These are phyloP conservation scores for Lactifluus pinguis DNA, from an alignment of 768 basidiomycete genomes.

Conservation along the genomic window DNA sequence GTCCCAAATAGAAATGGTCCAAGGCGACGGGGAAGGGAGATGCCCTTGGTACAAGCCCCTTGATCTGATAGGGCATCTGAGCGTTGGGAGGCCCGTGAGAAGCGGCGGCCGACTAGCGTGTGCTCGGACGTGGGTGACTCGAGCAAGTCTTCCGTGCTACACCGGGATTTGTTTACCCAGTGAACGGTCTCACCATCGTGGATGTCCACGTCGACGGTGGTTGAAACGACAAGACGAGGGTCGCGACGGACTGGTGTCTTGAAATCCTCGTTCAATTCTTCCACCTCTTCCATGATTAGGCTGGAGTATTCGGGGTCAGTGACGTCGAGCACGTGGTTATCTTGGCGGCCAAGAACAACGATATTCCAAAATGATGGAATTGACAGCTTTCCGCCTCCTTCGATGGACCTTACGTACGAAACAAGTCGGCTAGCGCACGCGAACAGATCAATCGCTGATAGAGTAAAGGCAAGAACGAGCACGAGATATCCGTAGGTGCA, in stretches of 20 bases:
- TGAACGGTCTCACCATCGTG: slow-evolving; percentile 36
- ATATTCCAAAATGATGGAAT: slow-evolving; percentile 46
- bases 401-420: slow-evolving; percentile 33
- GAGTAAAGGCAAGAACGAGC: slow-evolving; percentile 35
- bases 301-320: slow-evolving; percentile 45
- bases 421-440: slow-evolving; percentile 42
- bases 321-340: slow-evolving; percentile 14
- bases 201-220: slow-evolving; percentile 10
- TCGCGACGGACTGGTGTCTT: slow-evolving; percentile 22
- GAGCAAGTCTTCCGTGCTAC: slow-evolving; percentile 35
- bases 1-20: slow-evolving; percentile 42
- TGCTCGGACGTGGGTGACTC: slow-evolving; percentile 43
- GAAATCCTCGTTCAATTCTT: slow-evolving; percentile 45
- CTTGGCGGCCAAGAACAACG: slow-evolving; percentile 45
- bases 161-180: slow-evolving; percentile 42
- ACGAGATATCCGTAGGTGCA: slow-evolving; percentile 52
- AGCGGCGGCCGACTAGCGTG: slow-evolving; percentile 42
- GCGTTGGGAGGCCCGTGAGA: slow-evolving; percentile 32
- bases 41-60: slow-evolving; percentile 11
- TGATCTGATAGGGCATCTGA: slow-evolving; percentile 49
- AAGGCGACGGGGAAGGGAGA: slow-evolving; percentile 31
- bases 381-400: slow-evolving; percentile 32
- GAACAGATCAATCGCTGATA: slow-evolving; percentile 49
- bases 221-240: not conserved
- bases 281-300: slow-evolving; percentile 46